Evolutionary conservation across 164 flowering plant genomes (phyloP), one percentile per base, ranked within the genome.

Genomic region (Cinnamomum chago): DNA sequence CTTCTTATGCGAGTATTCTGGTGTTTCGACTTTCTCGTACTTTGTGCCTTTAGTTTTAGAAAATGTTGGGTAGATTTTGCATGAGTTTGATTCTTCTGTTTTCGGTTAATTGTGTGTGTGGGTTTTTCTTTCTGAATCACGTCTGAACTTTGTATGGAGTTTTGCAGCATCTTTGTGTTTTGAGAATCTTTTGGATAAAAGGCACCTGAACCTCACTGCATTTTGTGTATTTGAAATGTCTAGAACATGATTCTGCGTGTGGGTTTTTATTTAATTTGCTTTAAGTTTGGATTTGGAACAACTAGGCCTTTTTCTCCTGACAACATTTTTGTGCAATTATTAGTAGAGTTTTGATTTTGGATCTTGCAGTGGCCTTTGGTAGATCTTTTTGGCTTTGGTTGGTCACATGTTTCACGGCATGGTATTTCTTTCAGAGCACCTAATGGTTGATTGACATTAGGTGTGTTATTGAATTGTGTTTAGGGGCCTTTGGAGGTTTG

Each of bases 281-380:
- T 52, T 52, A 3, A 12, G 35, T 68, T 47, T 33, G 13, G 11
- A 68, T 68, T 40, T 7, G 14, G 50, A 18, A 30, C 35, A 17
- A 3, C 7, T 66, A 5, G 40, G 68, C 28, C 28, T 66, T 66
- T n/a, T 11, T 3, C 35, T 30, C 35, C 40, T 1, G 17, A 28
- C 20, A 68, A 22, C 68, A 66, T 66, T 13, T 66, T 9, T 22
- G 35, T 64, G 66, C 68, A 66, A 25, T 66, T 66, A 18, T 66
- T 24, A 64, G 10, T 64, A 12, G 7, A 24, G 33, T 66, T 66
- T 25, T 66, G 33, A 28, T 27, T 28, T 30, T 66, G 68, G 68
- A 25, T 28, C 68, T 13, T 66, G 5, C 40, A 66, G 27, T 66
- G 68, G 18, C 25, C 12, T 25, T 11, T 12, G 68, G 18, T 66